Conservation (phyloP, 208 protist species). For the Acanthamoeba castellanii region DNA sequence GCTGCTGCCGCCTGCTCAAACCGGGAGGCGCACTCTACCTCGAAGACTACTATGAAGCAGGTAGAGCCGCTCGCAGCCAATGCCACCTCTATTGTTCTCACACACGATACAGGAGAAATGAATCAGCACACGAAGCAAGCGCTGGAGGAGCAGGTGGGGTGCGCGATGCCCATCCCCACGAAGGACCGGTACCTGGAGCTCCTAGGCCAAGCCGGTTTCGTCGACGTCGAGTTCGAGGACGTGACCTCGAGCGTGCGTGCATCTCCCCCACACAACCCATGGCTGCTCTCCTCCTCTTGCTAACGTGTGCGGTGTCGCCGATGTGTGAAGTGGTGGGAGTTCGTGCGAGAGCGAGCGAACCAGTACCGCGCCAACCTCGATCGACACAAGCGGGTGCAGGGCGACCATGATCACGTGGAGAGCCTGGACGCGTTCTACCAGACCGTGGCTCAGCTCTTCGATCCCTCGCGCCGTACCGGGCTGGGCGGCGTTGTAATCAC, state of each 20-base stretch:
- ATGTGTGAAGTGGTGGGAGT: not conserved
- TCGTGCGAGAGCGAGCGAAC: not conserved
- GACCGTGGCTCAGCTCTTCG: not conserved
- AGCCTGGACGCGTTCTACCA: conserved; percentile 9
- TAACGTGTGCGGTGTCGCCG: no score
- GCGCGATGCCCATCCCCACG: not conserved
- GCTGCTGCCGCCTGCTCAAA: not conserved
- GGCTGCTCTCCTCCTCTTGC: no score
- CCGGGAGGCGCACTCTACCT: not conserved
- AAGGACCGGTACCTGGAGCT: not conserved
- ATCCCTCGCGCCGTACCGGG: not conserved
- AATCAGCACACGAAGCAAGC: not conserved
- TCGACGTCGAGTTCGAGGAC: not conserved
- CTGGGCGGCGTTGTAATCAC: no score
- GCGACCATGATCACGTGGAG: not conserved
- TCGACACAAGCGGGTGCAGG: not conserved
- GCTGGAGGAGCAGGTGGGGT: not conserved
- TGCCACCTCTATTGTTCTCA: no score
- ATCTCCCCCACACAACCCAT: no score
- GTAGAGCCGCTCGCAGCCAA: no score
- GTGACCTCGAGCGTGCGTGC: not conserved
- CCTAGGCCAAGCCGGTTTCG: not conserved
- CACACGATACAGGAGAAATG: not conserved
- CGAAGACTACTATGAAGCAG: not conserved
- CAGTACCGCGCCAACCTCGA: not conserved